Conservation (phyloP, 176 grass and related monocot species). For the Triticum monococcum region DNA sequence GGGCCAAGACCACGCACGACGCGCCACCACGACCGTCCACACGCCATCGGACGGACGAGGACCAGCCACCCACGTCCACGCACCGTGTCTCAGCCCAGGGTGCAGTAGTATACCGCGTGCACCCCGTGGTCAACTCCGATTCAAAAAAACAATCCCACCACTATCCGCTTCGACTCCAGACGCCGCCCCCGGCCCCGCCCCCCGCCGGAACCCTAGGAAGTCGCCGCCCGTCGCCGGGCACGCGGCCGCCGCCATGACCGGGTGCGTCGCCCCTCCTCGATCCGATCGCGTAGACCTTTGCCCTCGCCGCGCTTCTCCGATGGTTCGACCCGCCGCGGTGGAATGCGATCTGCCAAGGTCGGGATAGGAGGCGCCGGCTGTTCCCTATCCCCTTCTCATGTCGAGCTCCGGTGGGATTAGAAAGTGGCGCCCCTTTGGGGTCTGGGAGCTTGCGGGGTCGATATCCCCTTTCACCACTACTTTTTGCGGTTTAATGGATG, state of each 20-base stretch:
- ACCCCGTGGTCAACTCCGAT: conserved; percentile 34
- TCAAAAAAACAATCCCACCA: conserved; percentile 19
- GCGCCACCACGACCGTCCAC: background rate
- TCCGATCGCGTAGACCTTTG: background rate
- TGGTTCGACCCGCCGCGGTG: background rate
- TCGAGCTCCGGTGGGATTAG: background rate
- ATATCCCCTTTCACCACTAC: background rate
- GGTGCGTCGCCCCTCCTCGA: conserved; percentile 34
- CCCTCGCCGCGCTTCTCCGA: background rate
- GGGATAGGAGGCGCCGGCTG: background rate
- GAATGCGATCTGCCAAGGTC: background rate
- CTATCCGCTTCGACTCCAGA: background rate
- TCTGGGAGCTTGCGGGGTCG: background rate
- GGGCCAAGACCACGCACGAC: background rate
- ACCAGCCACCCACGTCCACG: background rate
- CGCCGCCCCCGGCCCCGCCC: background rate
- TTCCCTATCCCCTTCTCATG: background rate
- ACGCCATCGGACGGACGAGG: background rate
- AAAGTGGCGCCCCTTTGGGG: background rate
- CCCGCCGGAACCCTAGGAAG: conserved; percentile 37
- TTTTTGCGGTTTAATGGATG: background rate
- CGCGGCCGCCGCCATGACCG: conserved; percentile 40
- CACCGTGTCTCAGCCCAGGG: background rate
- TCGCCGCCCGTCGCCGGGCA: background rate
- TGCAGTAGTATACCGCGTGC: background rate